Percentiles rank a stretch among this genome's conserved stretches.
phyloP scores from a whole-genome alignment of 352 stramenopile genomes.

The Phytophthora europaea region DNA sequence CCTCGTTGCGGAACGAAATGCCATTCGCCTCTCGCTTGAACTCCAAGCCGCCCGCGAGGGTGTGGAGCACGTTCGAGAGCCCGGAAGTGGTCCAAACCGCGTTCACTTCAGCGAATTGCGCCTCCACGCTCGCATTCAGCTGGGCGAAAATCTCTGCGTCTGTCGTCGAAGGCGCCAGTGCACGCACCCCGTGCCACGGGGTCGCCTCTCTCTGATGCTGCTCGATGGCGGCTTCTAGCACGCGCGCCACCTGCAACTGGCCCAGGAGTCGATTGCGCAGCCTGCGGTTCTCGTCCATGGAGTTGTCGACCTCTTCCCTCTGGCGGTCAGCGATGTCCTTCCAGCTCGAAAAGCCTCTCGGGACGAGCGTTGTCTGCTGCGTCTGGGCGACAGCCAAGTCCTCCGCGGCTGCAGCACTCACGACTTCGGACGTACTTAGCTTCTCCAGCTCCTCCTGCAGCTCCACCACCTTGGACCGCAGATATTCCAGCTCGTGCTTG shows the following conservation, averaged over 20 bases:
- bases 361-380: constrained; percentile 3
- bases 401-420: neutral
- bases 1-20: constrained; percentile 32
- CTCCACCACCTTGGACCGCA: constrained; percentile 35
- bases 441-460: constrained; percentile 33
- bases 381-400: neutral
- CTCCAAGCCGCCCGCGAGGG: constrained; percentile 28
- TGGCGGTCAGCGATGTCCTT: constrained; percentile 30
- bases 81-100: constrained; percentile 27
- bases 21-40: constrained; percentile 37
- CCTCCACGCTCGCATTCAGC: constrained; percentile 25
- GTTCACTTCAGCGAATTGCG: constrained; percentile 26
- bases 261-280: constrained; percentile 32
- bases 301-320: constrained; percentile 19
- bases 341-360: constrained; percentile 25
- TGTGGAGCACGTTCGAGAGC: constrained; percentile 23
- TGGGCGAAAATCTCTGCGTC: constrained; percentile 32
- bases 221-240: constrained; percentile 37
- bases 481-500: constrained; percentile 49
- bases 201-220: constrained; percentile 26
- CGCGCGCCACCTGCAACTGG: constrained; percentile 33
- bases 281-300: constrained; percentile 30
- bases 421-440: constrained; percentile 1
- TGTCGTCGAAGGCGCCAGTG: neutral
- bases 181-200: neutral